phyloP scores from a whole-genome alignment of 257 asterid genomes.

The Mentha longifolia region DNA sequence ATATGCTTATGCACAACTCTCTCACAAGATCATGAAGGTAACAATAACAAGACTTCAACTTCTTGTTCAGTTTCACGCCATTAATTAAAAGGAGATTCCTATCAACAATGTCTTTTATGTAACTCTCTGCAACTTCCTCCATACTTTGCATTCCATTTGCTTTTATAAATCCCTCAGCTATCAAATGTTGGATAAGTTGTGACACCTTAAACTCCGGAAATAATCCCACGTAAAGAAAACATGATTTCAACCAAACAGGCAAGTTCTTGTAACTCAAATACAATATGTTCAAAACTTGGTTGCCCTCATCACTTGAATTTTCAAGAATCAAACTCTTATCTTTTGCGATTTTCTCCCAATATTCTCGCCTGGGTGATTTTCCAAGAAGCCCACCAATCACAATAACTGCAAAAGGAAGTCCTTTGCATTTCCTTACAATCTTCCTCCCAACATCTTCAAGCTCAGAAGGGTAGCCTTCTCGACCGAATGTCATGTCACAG shows the following conservation, averaged over 20 bases:
- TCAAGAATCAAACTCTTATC: background rate
- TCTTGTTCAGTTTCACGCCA: background rate
- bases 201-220: conserved; percentile 8
- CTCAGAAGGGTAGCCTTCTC: conserved; percentile 5
- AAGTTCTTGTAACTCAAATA: too few species aligned
- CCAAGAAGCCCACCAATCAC: conserved; percentile 19
- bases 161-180: conserved; percentile 17
- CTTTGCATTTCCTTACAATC: conserved; percentile 1
- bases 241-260: conserved; percentile 9
- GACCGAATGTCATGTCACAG: background rate
- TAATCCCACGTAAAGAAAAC: conserved; percentile 25
- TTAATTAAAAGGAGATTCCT: conserved; percentile 2
- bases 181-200: conserved; percentile 6
- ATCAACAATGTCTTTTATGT: conserved; percentile 3
- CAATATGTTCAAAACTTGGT: background rate
- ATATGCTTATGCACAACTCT: background rate
- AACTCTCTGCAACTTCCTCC: conserved; percentile 20
- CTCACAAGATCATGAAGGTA: conserved; percentile 16
- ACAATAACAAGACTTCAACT: background rate
- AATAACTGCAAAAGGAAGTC: conserved; percentile 14
- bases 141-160: background rate
- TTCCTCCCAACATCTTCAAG: background rate
- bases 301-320: background rate
- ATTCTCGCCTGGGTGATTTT: background rate
- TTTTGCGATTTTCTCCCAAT: background rate